Percentiles rank a stretch among this genome's conserved stretches.
phyloP scores from a whole-genome alignment of 2,329 filamentous ascomycete species.

The Sphaceloma murrayae region DNA sequence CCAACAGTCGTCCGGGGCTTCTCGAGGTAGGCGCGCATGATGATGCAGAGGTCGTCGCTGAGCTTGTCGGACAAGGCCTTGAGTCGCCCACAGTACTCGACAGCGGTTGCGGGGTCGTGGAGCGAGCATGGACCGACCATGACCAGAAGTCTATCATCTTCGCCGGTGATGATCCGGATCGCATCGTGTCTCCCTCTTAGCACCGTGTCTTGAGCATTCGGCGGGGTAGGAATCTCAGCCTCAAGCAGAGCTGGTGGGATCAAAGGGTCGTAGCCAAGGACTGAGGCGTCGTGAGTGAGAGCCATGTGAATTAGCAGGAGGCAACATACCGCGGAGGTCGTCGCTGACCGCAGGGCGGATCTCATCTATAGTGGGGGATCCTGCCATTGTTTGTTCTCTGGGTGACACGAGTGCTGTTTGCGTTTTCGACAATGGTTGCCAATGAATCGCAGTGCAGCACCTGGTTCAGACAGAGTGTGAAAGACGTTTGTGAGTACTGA shows the following conservation, averaged over 20 bases:
- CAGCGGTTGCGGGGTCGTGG: slow-evolving; percentile 78
- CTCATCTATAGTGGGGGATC: slow-evolving; percentile 25
- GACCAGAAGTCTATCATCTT: slow-evolving; percentile 80
- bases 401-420: neutral
- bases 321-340: slow-evolving; percentile 44
- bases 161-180: slow-evolving; percentile 66
- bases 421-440: too few relatives aligned
- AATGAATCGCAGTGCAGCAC: too few relatives aligned
- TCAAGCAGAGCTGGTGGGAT: slow-evolving; percentile 81
- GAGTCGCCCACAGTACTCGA: slow-evolving; percentile 78
- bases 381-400: slow-evolving; percentile 22
- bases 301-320: slow-evolving; percentile 16
- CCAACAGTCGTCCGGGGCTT: slow-evolving; percentile 97
- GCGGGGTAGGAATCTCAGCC: slow-evolving; percentile 65
- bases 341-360: slow-evolving; percentile 33
- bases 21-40: slow-evolving; percentile 98
- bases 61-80: slow-evolving; percentile 71
- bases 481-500: neutral
- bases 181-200: slow-evolving; percentile 60
- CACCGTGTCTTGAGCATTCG: slow-evolving; percentile 54
- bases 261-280: slow-evolving; percentile 87
- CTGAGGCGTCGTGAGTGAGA: slow-evolving; percentile 37
- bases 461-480: too few relatives aligned
- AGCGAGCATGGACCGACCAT: slow-evolving; percentile 95
- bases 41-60: slow-evolving; percentile 71